Conservation (phyloP, 1,139 yeast species). For the Suhomyces choctaworum region DNA sequence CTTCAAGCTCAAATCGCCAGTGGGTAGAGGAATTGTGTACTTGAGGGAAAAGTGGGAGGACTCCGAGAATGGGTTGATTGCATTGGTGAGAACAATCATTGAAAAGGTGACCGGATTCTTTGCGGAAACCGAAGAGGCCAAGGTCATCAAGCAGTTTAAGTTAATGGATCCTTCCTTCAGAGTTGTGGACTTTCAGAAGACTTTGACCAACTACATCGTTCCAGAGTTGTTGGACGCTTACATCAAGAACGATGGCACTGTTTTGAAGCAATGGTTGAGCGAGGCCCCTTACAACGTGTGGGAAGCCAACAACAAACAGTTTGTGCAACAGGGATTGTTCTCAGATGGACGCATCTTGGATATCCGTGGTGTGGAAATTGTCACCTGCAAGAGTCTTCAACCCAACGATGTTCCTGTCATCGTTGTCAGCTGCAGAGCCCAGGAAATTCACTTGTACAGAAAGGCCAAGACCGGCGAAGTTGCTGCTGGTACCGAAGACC, state of each 20-base stretch:
- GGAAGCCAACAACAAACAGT: constrained; percentile 90
- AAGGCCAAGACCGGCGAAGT: constrained; percentile 90
- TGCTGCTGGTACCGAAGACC: constrained; percentile 95
- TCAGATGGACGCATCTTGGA: constrained; percentile 92
- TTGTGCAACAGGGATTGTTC: constrained; percentile 86
- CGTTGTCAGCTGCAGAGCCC: constrained; percentile 95
- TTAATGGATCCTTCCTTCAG: constrained; percentile 89
- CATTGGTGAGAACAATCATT: constrained; percentile 74
- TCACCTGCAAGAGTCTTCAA: constrained; percentile 82
- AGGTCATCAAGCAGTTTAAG: constrained; percentile 81
- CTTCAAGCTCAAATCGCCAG: constrained; percentile 64
- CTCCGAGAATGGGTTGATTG: constrained; percentile 88
- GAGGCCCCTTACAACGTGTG: constrained; percentile 97
- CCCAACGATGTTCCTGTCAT: constrained; percentile 93
- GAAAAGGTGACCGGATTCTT: constrained; percentile 85
- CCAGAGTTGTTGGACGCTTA: constrained; percentile 97
- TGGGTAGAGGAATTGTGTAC: constrained; percentile 66
- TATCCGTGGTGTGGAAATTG: constrained; percentile 92
- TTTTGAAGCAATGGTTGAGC: constrained; percentile 86
- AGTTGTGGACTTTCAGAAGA: constrained; percentile 75
- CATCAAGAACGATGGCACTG: constrained; percentile 84
- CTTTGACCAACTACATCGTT: constrained; percentile 86
- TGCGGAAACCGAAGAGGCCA: constrained; percentile 95
- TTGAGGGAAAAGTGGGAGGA: constrained; percentile 85
- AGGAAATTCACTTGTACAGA: constrained; percentile 88